Evolutionary conservation across 305 asterid genomes (phyloP).

Genomic region (Fraxinus sp.): DNA sequence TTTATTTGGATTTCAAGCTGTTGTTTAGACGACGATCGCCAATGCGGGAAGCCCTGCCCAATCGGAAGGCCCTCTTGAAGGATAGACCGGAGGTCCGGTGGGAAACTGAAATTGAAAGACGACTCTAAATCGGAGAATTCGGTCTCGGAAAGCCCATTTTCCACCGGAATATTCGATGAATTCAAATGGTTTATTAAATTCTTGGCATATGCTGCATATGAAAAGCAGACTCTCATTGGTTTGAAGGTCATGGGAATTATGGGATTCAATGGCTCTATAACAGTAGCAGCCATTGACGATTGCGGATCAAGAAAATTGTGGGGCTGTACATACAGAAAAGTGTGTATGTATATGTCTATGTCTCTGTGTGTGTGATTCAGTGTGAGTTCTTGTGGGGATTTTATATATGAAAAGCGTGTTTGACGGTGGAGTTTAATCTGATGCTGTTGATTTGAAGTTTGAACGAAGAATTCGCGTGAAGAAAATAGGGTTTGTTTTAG

Average conservation of each 20-base stretch:
- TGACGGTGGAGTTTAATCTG: constrained; percentile 15
- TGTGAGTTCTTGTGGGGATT: not conserved
- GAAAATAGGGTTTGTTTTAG: constrained; percentile 29
- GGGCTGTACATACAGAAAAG: not conserved
- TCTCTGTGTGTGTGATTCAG: not conserved
- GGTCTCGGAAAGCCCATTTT: constrained; percentile 58
- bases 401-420: constrained; percentile 22
- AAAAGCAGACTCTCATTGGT: constrained; percentile 60
- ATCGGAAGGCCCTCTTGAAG: constrained; percentile 85
- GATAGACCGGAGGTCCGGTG: constrained; percentile 83
- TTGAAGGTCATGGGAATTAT: constrained; percentile 29
- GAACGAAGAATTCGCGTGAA: constrained; percentile 23
- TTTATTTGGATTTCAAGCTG: constrained; percentile 49
- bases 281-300: constrained; percentile 35
- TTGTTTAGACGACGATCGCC: constrained; percentile 70
- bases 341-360: not conserved
- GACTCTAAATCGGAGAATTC: constrained; percentile 65
- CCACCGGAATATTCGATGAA: constrained; percentile 60
- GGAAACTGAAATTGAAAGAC: constrained; percentile 46
- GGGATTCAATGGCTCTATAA: constrained; percentile 22
- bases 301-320: constrained; percentile 16
- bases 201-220: constrained; percentile 85
- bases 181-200: constrained; percentile 49
- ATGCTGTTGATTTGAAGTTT: not conserved
- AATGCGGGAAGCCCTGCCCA: constrained; percentile 80